Percentiles rank a stretch among this genome's conserved stretches.
Evolutionary conservation across 2,329 filamentous ascomycete genomes (phyloP).

Genomic region (Neonectria sp.): DNA sequence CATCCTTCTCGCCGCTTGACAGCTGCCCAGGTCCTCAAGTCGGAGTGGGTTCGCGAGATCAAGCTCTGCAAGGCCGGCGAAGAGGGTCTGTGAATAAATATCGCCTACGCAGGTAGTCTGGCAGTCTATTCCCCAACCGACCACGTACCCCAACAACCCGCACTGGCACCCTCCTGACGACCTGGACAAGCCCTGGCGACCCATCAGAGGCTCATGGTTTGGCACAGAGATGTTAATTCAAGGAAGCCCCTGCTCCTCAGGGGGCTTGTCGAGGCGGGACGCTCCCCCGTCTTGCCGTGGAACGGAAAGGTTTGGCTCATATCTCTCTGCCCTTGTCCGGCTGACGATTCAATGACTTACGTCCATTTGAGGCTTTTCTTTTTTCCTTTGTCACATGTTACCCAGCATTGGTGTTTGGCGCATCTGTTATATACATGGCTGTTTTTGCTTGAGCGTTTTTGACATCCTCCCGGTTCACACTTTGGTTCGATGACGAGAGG

Average conservation of each 20-base stretch:
- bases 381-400: conserved; percentile 47
- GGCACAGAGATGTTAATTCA: conserved; percentile 15
- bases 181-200: not conserved
- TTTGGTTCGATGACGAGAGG: conserved; percentile 25
- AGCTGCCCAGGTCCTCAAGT: conserved; percentile 96
- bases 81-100: conserved; percentile 81
- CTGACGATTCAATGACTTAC: conserved; percentile 47
- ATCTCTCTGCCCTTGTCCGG: conserved; percentile 26
- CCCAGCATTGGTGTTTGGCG: conserved; percentile 54
- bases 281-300: conserved; percentile 28
- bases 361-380: conserved; percentile 37
- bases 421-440: conserved; percentile 45
- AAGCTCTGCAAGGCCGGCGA: conserved; percentile 97
- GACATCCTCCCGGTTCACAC: conserved; percentile 29
- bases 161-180: not conserved
- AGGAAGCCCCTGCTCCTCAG: conserved; percentile 11
- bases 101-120: conserved; percentile 2
- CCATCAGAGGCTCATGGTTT: not conserved
- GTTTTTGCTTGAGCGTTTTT: conserved; percentile 25
- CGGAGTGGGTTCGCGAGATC: conserved; percentile 98
- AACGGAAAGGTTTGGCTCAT: conserved; percentile 36
- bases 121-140: not conserved
- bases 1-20: conserved; percentile 94
- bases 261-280: conserved; percentile 28
- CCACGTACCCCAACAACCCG: conserved; percentile 6